These are phyloP conservation scores for Emmonsiellopsis sp. DNA, from an alignment of 2,329 filamentous ascomycete species.

Conservation along the genomic window DNA sequence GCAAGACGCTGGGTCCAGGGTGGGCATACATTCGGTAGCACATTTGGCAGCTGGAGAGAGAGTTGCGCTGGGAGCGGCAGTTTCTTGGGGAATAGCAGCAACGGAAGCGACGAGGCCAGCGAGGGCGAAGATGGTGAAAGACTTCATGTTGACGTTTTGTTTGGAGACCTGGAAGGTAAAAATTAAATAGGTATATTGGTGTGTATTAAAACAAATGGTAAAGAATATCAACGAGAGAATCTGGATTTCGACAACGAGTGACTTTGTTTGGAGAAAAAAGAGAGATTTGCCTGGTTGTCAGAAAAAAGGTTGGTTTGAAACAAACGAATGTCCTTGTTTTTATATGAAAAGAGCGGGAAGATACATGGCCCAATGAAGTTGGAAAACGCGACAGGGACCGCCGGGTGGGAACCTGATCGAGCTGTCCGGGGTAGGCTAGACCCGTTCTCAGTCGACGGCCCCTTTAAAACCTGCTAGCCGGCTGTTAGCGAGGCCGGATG, in stretches of 20 bases:
- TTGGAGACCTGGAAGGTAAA: not conserved
- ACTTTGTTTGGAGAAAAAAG: not conserved
- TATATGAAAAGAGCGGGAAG: not conserved
- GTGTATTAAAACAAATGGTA: not conserved
- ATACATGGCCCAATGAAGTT: not conserved
- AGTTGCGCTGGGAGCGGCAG: conserved; percentile 21
- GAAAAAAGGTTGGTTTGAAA: not conserved
- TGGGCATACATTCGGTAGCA: conserved; percentile 26
- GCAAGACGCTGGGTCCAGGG: not conserved
- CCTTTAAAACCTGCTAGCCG: not conserved
- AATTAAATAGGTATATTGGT: not conserved
- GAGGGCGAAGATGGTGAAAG: conserved; percentile 34
- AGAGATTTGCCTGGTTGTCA: not conserved
- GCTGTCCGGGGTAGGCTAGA: not conserved
- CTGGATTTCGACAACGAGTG: not conserved
- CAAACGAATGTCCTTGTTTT: not conserved
- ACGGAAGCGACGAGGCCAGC: conserved; percentile 36
- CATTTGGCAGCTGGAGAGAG: conserved; percentile 26
- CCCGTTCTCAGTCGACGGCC: not conserved
- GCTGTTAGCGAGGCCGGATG: not conserved
- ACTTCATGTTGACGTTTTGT: conserved; percentile 26
- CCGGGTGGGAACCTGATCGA: not conserved
- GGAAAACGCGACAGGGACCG: not conserved
- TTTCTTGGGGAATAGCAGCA: conserved; percentile 31
- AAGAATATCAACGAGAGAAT: not conserved